phyloP scores from a whole-genome alignment of 139 green algal species.

The Chlamydomonas urium region DNA sequence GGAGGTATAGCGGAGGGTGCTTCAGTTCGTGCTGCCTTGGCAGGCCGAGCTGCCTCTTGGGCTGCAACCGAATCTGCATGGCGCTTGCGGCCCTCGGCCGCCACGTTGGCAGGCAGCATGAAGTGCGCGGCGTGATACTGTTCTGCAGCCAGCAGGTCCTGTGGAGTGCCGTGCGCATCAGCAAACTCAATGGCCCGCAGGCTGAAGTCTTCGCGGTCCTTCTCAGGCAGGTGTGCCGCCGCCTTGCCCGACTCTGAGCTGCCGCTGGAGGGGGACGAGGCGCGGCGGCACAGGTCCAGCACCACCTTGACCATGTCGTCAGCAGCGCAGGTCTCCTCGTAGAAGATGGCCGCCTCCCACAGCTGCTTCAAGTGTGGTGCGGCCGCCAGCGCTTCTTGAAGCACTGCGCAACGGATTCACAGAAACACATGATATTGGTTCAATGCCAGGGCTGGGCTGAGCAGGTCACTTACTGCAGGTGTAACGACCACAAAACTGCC shows the following conservation, averaged over 20 bases:
- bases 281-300: conserved; percentile 27
- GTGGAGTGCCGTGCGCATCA: conserved; percentile 44
- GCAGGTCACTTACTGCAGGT: no score
- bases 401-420: conserved; percentile 20
- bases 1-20: neutral
- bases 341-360: conserved; percentile 63
- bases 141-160: neutral
- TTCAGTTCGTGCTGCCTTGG: conserved; percentile 11
- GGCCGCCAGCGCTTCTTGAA: conserved; percentile 42
- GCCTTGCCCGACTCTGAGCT: neutral
- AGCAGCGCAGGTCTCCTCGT: conserved; percentile 52
- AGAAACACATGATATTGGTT: neutral
- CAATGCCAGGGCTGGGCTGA: no score
- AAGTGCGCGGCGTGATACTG: conserved; percentile 45
- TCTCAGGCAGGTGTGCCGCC: conserved; percentile 20
- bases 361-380: conserved; percentile 32
- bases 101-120: conserved; percentile 33
- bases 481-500: no score
- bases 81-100: conserved; percentile 21
- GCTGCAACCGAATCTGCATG: conserved; percentile 12
- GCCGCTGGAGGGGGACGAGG: conserved; percentile 14
- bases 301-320: conserved; percentile 13
- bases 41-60: neutral
- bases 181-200: conserved; percentile 49
- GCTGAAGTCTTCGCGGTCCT: conserved; percentile 51